Evolutionary conservation across 768 basidiomycete species (phyloP).

Genomic region (Tylopilus vinaceipallidus): DNA sequence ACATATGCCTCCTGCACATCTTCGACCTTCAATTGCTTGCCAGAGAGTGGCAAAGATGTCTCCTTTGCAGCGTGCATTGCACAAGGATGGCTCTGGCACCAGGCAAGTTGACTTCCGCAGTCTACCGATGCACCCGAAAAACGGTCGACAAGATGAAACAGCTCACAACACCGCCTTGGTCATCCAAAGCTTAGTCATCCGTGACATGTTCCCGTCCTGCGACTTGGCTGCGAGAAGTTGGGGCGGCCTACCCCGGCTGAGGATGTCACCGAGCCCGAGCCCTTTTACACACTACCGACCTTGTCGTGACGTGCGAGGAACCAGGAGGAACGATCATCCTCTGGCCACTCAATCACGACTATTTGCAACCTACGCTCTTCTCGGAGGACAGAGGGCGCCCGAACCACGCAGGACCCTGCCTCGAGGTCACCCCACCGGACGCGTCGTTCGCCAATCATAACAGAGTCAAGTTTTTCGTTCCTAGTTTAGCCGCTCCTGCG

Average conservation of each 20-base stretch:
- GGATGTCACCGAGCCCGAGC: too few relatives aligned
- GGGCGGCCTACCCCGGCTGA: too few relatives aligned
- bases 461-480: not conserved
- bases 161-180: constrained; percentile 3
- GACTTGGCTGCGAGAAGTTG: too few relatives aligned
- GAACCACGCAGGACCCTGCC: not conserved
- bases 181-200: constrained; percentile 21
- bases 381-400: constrained; percentile 2
- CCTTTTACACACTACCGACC: too few relatives aligned
- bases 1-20: constrained; percentile 77
- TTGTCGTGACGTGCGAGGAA: too few relatives aligned
- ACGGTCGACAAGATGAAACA: not conserved
- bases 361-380: not conserved
- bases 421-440: not conserved
- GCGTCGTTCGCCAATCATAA: not conserved
- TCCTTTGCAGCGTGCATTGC: constrained; percentile 15
- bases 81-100: too few relatives aligned
- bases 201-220: not conserved
- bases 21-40: constrained; percentile 49
- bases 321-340: not conserved
- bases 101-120: too few relatives aligned
- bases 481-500: not conserved
- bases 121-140: not conserved
- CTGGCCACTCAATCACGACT: not conserved
- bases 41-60: constrained; percentile 9